These are phyloP conservation scores for Arthrobotrys pseudoclavata DNA, from an alignment of 2,329 filamentous ascomycete species.

Conservation along the genomic window DNA sequence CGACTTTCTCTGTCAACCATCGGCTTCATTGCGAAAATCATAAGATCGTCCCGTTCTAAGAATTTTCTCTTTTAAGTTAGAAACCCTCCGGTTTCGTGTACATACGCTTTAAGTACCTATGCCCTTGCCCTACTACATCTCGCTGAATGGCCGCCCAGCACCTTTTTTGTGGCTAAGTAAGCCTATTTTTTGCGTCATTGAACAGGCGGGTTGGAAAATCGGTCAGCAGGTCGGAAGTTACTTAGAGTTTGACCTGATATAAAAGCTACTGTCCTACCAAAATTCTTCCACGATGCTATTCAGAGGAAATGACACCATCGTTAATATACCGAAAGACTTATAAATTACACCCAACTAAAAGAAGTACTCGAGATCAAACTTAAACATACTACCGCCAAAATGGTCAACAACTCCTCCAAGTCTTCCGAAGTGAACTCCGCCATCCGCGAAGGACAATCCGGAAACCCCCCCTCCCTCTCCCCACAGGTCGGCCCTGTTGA, in stretches of 20 bases:
- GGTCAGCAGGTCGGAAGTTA: background rate
- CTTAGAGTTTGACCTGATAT: conserved; percentile 8
- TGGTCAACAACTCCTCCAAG: conserved; percentile 29
- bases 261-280: background rate
- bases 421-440: conserved; percentile 17
- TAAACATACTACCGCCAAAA: conserved; percentile 1
- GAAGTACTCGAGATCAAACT: background rate
- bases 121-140: background rate
- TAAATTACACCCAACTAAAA: too few species aligned
- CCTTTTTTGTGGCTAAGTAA: background rate
- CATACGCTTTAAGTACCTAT: background rate
- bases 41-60: background rate
- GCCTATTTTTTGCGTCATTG: conserved; percentile 26
- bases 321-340: background rate
- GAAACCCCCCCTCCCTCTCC: conserved; percentile 12
- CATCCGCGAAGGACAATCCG: background rate
- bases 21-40: conserved; percentile 4
- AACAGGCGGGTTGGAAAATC: background rate
- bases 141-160: conserved; percentile 11
- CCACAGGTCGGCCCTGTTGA: background rate
- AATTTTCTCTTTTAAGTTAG: background rate
- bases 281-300: too few species aligned
- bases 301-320: background rate
- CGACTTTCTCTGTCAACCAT: background rate
- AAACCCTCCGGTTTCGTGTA: conserved; percentile 2